Conservation (phyloP, 208 protist genomes). For the Trypanosoma rangeli region DNA sequence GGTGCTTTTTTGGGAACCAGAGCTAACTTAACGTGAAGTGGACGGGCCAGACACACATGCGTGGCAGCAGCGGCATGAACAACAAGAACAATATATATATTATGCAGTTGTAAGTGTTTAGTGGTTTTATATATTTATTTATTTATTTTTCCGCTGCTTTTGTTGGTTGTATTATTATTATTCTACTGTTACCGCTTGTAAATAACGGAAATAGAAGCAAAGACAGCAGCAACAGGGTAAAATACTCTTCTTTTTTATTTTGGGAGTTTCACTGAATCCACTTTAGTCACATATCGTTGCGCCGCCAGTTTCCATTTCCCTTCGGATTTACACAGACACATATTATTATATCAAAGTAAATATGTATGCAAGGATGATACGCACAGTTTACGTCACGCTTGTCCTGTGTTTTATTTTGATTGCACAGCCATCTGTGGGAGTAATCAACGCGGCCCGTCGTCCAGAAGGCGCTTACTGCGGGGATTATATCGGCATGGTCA, state of each 20-base stretch:
- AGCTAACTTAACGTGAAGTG: no score
- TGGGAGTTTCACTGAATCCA: no score
- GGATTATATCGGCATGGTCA: slow-evolving; percentile 47
- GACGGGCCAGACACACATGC: not conserved
- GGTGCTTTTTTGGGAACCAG: slow-evolving; percentile 2
- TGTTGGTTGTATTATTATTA: slow-evolving; percentile 8
- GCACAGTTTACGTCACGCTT: not conserved
- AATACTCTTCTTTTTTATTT: slow-evolving; percentile 20
- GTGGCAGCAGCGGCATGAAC: not conserved
- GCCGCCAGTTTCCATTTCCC: slow-evolving; percentile 1
- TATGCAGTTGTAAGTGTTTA: no score
- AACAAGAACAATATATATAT: not conserved
- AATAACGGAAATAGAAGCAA: no score
- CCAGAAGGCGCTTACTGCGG: slow-evolving; percentile 62
- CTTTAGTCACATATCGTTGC: no score
- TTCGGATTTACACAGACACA: not conserved
- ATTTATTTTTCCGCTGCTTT: slow-evolving; percentile 7
- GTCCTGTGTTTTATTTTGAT: slow-evolving; percentile 15
- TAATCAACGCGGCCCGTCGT: slow-evolving; percentile 2
- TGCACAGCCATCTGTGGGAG: not conserved
- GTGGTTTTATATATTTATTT: no score
- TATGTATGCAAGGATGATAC: slow-evolving; percentile 8
- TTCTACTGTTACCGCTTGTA: no score
- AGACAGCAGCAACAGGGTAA: slow-evolving; percentile 14
- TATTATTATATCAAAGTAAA: no score